Evolutionary conservation across 1,139 yeast genomes (phyloP), one percentile per base, ranked within the genome.

Genomic region (Debaryomyces robertsiae): DNA sequence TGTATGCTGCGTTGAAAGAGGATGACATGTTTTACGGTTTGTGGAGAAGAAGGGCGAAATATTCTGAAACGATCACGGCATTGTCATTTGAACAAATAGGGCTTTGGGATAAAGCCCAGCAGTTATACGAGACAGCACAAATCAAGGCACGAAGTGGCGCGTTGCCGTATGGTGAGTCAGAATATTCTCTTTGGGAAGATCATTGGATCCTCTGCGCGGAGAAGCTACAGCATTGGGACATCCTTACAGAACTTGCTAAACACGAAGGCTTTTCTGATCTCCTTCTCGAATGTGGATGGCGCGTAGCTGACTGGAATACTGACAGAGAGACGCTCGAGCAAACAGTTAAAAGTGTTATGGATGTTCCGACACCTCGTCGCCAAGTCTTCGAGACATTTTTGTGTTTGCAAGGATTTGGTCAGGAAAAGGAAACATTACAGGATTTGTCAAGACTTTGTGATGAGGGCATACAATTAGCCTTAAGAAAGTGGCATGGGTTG

Each of bases 191-290:
- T 34, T 94, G 99, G 99, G 99, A 94, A 66, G 98, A 94, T 58
- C 95, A 93, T 54, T 94, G 98, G 99, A 89, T 94, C 42, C 67
- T 88, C 27, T 91, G 98, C 69, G 96, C 98, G 2, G 97, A 94
- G 58, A 93, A 94, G 58, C 70, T 94, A 39, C 99, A 94, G 58
- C 98, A 93, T 49, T 94, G 99, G 99, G 98, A 94, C 60, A 85
- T 94, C 43, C 73, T 94, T 47, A 91, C 98, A 0, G 99, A 94
- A 55, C 74, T 94, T 36, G 98, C 99, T 3, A 89, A 93, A 56
- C 98, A 94, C 57, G 99, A 94, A 71, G 97, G 97, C 1, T 94
- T 91, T 57, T 89, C 97, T 0, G 99, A 94, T 57, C 72, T 94
- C 50, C 67, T 94, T 29, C 71, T 94, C 19, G 99, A 94, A 63